Evolutionary conservation across 129 eudicot genomes (phyloP).

Genomic region (Centella asiatica): DNA sequence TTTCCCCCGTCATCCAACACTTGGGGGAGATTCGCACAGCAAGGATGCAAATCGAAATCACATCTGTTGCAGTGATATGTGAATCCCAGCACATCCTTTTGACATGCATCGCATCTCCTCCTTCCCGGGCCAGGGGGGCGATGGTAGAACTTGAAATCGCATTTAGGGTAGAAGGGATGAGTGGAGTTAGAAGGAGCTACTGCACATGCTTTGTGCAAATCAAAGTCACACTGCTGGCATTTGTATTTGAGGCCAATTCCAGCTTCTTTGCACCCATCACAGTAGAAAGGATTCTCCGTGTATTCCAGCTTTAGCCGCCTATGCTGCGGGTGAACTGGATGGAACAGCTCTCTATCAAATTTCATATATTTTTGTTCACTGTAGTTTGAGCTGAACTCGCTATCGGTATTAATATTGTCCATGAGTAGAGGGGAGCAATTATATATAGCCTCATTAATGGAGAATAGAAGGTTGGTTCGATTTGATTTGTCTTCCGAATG

Average conservation of each 20-base stretch:
- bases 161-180: constrained; percentile 58
- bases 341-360: constrained; percentile 6
- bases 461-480: not conserved
- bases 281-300: constrained; percentile 52
- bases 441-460: not conserved
- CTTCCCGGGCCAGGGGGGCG: constrained; percentile 39
- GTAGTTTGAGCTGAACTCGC: not conserved
- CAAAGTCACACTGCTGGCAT: constrained; percentile 48
- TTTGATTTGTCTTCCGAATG: not conserved
- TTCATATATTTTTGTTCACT: not conserved
- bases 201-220: constrained; percentile 50
- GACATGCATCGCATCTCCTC: constrained; percentile 52
- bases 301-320: constrained; percentile 43
- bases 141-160: constrained; percentile 30
- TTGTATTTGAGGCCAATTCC: constrained; percentile 56
- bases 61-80: constrained; percentile 53
- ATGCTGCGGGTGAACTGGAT: constrained; percentile 46
- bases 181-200: constrained; percentile 32
- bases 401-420: not conserved
- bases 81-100: constrained; percentile 38
- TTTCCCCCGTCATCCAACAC: constrained; percentile 44
- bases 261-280: constrained; percentile 68
- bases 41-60: constrained; percentile 65
- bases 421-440: not conserved
- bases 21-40: constrained; percentile 65